Evolutionary conservation across 495 filamentous ascomycete species (phyloP).

Genomic region (Talaromyces ruber): DNA sequence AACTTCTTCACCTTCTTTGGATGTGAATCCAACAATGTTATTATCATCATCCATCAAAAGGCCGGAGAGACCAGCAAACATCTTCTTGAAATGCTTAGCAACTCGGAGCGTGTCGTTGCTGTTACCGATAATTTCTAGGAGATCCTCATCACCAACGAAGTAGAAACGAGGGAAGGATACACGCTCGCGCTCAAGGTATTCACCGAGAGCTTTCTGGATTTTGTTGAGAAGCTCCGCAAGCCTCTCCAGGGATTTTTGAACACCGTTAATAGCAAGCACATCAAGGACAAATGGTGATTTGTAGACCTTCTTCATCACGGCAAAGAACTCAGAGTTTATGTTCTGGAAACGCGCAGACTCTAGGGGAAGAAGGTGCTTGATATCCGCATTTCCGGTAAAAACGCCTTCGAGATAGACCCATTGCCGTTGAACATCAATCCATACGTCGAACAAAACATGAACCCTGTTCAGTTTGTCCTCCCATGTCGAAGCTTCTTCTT

Average conservation of each 20-base stretch:
- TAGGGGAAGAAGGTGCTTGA: slow-evolving; percentile 93
- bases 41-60: slow-evolving; percentile 85
- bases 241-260: slow-evolving; percentile 91
- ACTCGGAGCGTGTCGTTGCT: slow-evolving; percentile 94
- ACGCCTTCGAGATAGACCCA: slow-evolving; percentile 99
- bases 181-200: slow-evolving; percentile 95
- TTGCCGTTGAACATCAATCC: slow-evolving; percentile 98
- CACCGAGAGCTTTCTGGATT: slow-evolving; percentile 97
- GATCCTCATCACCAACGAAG: slow-evolving; percentile 96
- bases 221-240: slow-evolving; percentile 94
- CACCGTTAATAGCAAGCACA: slow-evolving; percentile 86
- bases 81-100: slow-evolving; percentile 98
- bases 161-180: slow-evolving; percentile 98
- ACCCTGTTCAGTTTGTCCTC: slow-evolving; percentile 97
- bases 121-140: slow-evolving; percentile 99
- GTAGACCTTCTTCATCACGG: slow-evolving; percentile 97
- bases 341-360: slow-evolving; percentile 96
- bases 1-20: slow-evolving; percentile 91
- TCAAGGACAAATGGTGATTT: slow-evolving; percentile 91
- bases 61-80: slow-evolving; percentile 93
- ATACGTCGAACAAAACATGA: slow-evolving; percentile 95
- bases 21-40: slow-evolving; percentile 83
- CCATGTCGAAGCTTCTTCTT: slow-evolving; percentile 92
- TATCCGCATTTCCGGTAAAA: slow-evolving; percentile 96
- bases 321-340: slow-evolving; percentile 96